A percentile compares a stretch with the other conserved stretches of the same genome.
These are phyloP conservation scores for Isatis lusitanica DNA, from an alignment of 441 rosid species.

Conservation along the genomic window DNA sequence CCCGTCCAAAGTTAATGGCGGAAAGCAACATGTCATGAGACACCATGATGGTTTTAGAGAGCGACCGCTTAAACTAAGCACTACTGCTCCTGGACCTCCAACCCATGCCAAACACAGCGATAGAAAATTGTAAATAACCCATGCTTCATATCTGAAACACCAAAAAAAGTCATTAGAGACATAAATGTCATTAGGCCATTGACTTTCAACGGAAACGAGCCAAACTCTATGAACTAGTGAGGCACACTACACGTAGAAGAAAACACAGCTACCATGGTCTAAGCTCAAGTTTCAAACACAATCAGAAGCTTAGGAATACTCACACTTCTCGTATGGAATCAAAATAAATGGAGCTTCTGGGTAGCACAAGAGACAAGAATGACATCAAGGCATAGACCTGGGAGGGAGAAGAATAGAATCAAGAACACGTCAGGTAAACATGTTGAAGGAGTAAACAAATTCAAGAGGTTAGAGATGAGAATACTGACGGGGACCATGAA, in stretches of 20 bases:
- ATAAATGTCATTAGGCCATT: not conserved
- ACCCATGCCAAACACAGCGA: slow-evolving; percentile 96
- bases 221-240: not conserved
- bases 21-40: slow-evolving; percentile 93
- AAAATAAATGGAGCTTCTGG: slow-evolving; percentile 74
- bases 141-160: slow-evolving; percentile 90
- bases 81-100: slow-evolving; percentile 98
- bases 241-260: not conserved
- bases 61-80: slow-evolving; percentile 84
- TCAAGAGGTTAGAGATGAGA: not conserved
- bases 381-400: slow-evolving; percentile 93
- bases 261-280: not conserved
- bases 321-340: slow-evolving; percentile 94
- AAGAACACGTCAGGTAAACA: slow-evolving; percentile 13
- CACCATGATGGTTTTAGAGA: slow-evolving; percentile 71
- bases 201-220: not conserved
- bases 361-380: slow-evolving; percentile 77
- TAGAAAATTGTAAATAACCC: slow-evolving; percentile 94
- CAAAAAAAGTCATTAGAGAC: slow-evolving; percentile 4
- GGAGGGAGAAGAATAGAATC: slow-evolving; percentile 7
- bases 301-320: slow-evolving; percentile 32
- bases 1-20: slow-evolving; percentile 88
- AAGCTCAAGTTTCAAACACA: not conserved
- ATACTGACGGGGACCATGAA: slow-evolving; percentile 92
- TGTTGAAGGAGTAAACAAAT: not conserved